Conservation (phyloP, 2,329 filamentous ascomycete genomes). For the Hymenoscyphus repandus region DNA sequence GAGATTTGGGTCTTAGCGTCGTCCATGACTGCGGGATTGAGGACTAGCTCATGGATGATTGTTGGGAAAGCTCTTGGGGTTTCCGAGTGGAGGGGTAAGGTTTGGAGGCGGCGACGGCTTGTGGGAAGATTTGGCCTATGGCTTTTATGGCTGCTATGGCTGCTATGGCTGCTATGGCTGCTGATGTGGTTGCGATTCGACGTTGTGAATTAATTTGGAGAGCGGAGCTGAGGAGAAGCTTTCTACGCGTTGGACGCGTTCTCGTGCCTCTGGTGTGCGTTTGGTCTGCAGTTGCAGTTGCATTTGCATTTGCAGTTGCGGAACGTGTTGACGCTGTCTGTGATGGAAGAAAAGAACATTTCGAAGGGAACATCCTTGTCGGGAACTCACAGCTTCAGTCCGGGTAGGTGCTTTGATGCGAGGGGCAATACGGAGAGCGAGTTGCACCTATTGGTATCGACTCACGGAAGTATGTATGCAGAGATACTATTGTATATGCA, state of each 20-base stretch:
- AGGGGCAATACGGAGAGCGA: too few species aligned
- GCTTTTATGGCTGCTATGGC: neutral
- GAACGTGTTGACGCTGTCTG: too few species aligned
- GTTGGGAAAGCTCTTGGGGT: neutral
- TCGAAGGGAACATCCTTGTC: too few species aligned
- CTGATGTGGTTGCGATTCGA: slow-evolving; percentile 1
- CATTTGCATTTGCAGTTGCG: too few species aligned
- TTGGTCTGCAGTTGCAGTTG: neutral
- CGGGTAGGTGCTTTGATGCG: too few species aligned
- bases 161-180: neutral
- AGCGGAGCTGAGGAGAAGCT: neutral
- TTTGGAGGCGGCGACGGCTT: neutral
- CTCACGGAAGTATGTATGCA: too few species aligned
- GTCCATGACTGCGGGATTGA: neutral
- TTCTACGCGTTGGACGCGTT: neutral
- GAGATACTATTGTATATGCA: too few species aligned
- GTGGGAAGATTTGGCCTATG: too few species aligned
- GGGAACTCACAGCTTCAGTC: too few species aligned
- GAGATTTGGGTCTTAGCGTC: neutral
- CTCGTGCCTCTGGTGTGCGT: neutral
- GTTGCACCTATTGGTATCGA: too few species aligned
- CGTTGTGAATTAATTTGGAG: neutral
- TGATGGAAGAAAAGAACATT: too few species aligned
- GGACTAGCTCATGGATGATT: neutral
- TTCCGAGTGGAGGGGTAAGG: neutral